Conservation (phyloP, 2,329 filamentous ascomycete species). For the Ophiocordyceps camponoti-leonardi region DNA sequence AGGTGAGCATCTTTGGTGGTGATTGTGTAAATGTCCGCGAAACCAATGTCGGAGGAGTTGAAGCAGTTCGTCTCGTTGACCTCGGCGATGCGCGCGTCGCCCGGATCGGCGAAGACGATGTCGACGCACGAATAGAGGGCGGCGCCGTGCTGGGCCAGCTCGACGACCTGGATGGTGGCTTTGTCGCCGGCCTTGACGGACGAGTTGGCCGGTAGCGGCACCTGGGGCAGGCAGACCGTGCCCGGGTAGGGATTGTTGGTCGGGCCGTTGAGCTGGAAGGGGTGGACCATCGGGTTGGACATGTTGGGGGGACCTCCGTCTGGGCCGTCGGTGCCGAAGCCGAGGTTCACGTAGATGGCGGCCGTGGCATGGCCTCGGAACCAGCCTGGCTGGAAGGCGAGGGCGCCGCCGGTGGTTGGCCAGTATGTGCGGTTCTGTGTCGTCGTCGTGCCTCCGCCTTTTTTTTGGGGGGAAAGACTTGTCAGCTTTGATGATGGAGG, state of each 20-base stretch:
- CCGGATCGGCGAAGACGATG: constrained; percentile 72
- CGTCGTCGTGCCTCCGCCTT: constrained; percentile 68
- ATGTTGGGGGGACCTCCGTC: constrained; percentile 61
- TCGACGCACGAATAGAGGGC: constrained; percentile 86
- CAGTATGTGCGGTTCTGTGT: constrained; percentile 80
- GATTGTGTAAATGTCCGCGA: constrained; percentile 61
- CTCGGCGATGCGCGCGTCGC: constrained; percentile 45
- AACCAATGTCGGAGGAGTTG: constrained; percentile 65
- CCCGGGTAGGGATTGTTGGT: constrained; percentile 73
- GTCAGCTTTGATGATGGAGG: neutral
- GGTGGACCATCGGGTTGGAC: constrained; percentile 63
- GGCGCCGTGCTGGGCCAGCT: constrained; percentile 69
- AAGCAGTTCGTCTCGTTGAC: constrained; percentile 77
- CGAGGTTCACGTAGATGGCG: constrained; percentile 80
- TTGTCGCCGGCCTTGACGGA: constrained; percentile 66
- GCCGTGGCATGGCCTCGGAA: constrained; percentile 76
- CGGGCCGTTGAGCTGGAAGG: constrained; percentile 72
- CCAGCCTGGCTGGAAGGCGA: constrained; percentile 89
- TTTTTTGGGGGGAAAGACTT: too few species aligned
- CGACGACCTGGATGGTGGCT: constrained; percentile 79
- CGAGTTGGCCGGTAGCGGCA: constrained; percentile 60
- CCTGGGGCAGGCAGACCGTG: constrained; percentile 75
- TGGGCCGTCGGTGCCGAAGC: constrained; percentile 54
- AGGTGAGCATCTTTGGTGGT: constrained; percentile 26
- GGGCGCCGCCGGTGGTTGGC: constrained; percentile 73